Evolutionary conservation across 2,329 filamentous ascomycete species (phyloP).

Genomic region (Clonostachys solani): DNA sequence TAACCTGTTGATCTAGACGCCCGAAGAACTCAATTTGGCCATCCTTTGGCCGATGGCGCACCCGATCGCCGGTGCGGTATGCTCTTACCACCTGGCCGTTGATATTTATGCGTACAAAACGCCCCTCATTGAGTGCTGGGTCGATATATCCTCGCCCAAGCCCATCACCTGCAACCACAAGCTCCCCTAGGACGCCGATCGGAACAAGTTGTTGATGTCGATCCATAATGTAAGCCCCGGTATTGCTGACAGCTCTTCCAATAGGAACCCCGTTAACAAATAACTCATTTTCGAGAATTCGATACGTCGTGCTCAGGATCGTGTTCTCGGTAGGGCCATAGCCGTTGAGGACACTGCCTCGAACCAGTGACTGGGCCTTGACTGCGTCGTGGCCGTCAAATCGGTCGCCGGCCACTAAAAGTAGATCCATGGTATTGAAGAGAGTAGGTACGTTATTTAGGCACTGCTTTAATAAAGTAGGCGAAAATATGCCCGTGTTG

Average conservation of each 20-base stretch:
- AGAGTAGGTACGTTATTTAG: background rate
- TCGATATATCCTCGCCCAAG: conserved; percentile 9
- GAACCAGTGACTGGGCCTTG: background rate
- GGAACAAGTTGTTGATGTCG: conserved; percentile 6
- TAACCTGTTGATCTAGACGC: conserved; percentile 13
- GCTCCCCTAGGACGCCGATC: conserved; percentile 9
- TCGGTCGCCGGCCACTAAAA: background rate
- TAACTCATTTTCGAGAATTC: conserved; percentile 1
- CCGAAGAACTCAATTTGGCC: conserved; percentile 14
- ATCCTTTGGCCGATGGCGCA: conserved; percentile 6
- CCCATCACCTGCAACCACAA: conserved; percentile 9
- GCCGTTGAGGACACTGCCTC: conserved; percentile 3
- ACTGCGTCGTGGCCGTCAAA: conserved; percentile 2
- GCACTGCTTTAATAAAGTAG: conserved; percentile 1
- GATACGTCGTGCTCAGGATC: conserved; percentile 9
- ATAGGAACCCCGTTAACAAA: conserved; percentile 7
- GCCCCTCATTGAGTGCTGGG: conserved; percentile 1
- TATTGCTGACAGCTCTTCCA: conserved; percentile 7
- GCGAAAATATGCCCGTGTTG: background rate
- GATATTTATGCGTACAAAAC: conserved; percentile 6
- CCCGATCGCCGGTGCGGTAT: conserved; percentile 14
- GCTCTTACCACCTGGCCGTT: background rate
- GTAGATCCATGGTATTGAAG: background rate
- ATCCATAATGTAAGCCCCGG: conserved; percentile 8
- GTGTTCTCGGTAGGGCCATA: conserved; percentile 14